phyloP scores from a whole-genome alignment of 176 grass and related monocot species.

The Aegilops tauschii region DNA sequence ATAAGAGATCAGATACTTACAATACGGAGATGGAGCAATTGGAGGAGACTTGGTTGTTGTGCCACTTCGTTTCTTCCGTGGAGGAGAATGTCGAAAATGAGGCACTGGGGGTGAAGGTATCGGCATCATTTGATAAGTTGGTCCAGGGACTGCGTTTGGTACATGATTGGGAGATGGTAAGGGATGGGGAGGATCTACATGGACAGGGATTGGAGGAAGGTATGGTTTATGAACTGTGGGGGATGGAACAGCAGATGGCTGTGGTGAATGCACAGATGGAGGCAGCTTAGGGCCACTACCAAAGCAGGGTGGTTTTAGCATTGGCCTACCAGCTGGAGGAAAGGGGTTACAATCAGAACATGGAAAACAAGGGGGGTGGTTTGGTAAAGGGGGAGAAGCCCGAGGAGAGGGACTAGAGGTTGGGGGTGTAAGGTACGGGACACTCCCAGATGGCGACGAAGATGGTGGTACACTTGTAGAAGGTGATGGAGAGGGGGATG shows the following conservation, averaged over 20 bases:
- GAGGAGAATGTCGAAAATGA: slow-evolving; percentile 20
- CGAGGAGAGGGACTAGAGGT: slow-evolving; percentile 8
- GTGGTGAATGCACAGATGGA: slow-evolving; percentile 28
- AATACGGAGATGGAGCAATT: slow-evolving; percentile 37
- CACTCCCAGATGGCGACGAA: slow-evolving; percentile 29
- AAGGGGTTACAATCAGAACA: slow-evolving; percentile 31
- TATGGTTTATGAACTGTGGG: slow-evolving; percentile 10
- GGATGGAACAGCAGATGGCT: slow-evolving; percentile 20
- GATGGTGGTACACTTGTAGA: slow-evolving; percentile 26
- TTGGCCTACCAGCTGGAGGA: slow-evolving; percentile 33
- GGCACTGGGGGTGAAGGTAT: slow-evolving; percentile 32
- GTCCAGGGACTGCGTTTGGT: slow-evolving; percentile 25
- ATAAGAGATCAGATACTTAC: slow-evolving; percentile 46
- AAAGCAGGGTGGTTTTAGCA: slow-evolving; percentile 42
- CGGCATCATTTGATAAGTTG: slow-evolving; percentile 44
- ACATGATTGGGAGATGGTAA: slow-evolving; percentile 20
- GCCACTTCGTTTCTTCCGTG: slow-evolving; percentile 26
- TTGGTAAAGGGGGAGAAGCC: slow-evolving; percentile 35
- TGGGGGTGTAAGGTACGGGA: slow-evolving; percentile 27
- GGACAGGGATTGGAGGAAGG: slow-evolving; percentile 30
- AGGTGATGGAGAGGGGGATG: slow-evolving; percentile 32
- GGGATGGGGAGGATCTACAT: slow-evolving; percentile 10
- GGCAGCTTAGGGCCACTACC: slow-evolving; percentile 23
- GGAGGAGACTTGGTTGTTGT: slow-evolving; percentile 17
- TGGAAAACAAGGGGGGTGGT: slow-evolving; percentile 35